Percentiles rank a stretch among this genome's conserved stretches.
These are phyloP conservation scores for Cryptococcus hybrid DNA, from an alignment of 1,284 basidiomycete species.

Conservation along the genomic window DNA sequence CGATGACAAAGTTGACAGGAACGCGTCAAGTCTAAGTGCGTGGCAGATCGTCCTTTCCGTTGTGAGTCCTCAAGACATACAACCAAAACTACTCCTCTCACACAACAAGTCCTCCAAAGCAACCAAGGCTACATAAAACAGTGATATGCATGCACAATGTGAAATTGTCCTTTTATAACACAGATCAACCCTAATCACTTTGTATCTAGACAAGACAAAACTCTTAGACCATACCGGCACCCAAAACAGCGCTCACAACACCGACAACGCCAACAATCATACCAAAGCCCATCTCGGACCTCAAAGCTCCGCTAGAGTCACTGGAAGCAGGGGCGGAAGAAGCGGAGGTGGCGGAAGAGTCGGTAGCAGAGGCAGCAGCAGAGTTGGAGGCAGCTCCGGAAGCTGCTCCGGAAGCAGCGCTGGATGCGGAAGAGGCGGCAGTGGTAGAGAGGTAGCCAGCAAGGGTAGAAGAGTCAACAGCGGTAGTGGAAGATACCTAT, in stretches of 20 bases:
- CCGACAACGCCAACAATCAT: constrained; percentile 19
- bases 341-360: background rate
- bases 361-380: constrained; percentile 6
- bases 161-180: no score
- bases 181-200: no score
- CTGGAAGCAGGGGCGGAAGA: no score
- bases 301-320: constrained; percentile 5
- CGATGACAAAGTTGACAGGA: no score
- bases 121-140: no score
- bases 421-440: constrained; percentile 15
- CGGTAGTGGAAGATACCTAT: constrained; percentile 56
- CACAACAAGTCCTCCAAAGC: no score
- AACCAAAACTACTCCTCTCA: no score
- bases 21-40: no score
- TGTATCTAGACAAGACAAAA: background rate
- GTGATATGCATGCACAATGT: background rate
- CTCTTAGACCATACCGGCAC: constrained; percentile 18
- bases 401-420: constrained; percentile 11
- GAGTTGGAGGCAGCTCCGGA: constrained; percentile 28
- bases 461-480: constrained; percentile 65
- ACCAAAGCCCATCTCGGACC: constrained; percentile 8
- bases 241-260: constrained; percentile 20
- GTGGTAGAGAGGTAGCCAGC: constrained; percentile 23
- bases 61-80: no score
- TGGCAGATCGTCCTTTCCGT: no score